phyloP scores from a whole-genome alignment of 257 asterid species.

The Paulownia fortunei region DNA sequence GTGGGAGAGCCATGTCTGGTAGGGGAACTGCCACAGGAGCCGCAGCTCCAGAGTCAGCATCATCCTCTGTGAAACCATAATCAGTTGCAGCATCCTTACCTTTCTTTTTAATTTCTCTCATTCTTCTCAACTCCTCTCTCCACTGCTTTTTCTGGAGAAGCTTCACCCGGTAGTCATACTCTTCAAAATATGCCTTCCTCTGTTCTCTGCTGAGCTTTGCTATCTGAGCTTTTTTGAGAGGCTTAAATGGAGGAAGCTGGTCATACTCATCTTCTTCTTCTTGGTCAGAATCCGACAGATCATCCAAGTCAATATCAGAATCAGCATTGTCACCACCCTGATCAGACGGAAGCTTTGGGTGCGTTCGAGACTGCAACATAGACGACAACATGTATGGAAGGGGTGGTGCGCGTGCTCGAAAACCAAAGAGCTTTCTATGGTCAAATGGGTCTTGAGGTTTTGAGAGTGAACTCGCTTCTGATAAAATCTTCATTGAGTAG shows the following conservation, averaged over 20 bases:
- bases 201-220: slow-evolving; percentile 78
- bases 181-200: slow-evolving; percentile 87
- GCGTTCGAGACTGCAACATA: slow-evolving; percentile 90
- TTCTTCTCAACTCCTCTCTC: slow-evolving; percentile 83
- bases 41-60: slow-evolving; percentile 74
- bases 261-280: slow-evolving; percentile 96
- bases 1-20: slow-evolving; percentile 96
- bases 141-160: slow-evolving; percentile 94
- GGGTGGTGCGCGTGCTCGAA: slow-evolving; percentile 87
- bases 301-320: slow-evolving; percentile 91
- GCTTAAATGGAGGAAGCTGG: slow-evolving; percentile 96
- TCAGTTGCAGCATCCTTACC: slow-evolving; percentile 58
- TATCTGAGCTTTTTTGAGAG: slow-evolving; percentile 76
- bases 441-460: slow-evolving; percentile 85
- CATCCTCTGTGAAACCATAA: slow-evolving; percentile 66
- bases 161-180: slow-evolving; percentile 93
- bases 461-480: slow-evolving; percentile 71
- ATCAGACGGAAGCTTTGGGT: slow-evolving; percentile 87
- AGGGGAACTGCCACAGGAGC: slow-evolving; percentile 96
- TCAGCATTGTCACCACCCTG: slow-evolving; percentile 78
- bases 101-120: slow-evolving; percentile 66
- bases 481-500: slow-evolving; percentile 87
- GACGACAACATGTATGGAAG: slow-evolving; percentile 92
- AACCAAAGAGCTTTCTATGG: slow-evolving; percentile 77
- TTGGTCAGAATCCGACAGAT: slow-evolving; percentile 73